Evolutionary conservation across 768 basidiomycete genomes (phyloP).

Genomic region (Suillus fuscotomentosus): DNA sequence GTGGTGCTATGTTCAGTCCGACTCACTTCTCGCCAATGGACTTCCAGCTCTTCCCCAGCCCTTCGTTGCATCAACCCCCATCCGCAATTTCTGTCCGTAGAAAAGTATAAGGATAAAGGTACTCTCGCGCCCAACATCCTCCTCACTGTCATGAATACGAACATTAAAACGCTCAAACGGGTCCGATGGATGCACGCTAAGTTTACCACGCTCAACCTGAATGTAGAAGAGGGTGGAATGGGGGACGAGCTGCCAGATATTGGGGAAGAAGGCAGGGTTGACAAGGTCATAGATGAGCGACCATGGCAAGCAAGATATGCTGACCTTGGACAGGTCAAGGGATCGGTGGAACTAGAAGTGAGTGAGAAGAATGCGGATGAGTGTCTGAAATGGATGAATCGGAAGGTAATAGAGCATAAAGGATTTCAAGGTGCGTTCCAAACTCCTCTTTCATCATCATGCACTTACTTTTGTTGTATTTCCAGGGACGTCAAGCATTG

Average conservation of each 20-base stretch:
- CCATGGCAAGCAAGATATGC: constrained; percentile 44
- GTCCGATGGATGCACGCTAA: constrained; percentile 72
- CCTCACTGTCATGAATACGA: constrained; percentile 61
- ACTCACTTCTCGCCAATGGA: constrained; percentile 60
- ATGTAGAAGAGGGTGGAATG: constrained; percentile 33
- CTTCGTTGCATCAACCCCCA: constrained; percentile 27
- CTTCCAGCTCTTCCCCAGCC: constrained; percentile 52
- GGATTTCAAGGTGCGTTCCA: constrained; percentile 77
- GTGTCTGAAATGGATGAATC: constrained; percentile 70
- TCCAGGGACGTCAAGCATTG: constrained; percentile 66
- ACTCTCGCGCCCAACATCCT: constrained; percentile 36
- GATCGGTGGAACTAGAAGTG: constrained; percentile 45
- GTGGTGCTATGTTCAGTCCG: constrained; percentile 72
- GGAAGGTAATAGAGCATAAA: constrained; percentile 65
- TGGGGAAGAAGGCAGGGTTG: constrained; percentile 26
- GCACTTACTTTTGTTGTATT: not conserved
- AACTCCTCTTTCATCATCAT: not conserved
- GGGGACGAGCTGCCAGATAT: constrained; percentile 33
- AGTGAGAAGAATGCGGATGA: constrained; percentile 58
- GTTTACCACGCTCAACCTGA: constrained; percentile 23
- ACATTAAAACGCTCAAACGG: constrained; percentile 55
- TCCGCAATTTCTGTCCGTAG: constrained; percentile 13
- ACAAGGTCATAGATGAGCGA: constrained; percentile 51
- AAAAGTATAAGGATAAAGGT: constrained; percentile 10
- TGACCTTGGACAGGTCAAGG: constrained; percentile 10